Evolutionary conservation across 495 filamentous ascomycete genomes (phyloP).

Genomic region (Monascus purpureus): DNA sequence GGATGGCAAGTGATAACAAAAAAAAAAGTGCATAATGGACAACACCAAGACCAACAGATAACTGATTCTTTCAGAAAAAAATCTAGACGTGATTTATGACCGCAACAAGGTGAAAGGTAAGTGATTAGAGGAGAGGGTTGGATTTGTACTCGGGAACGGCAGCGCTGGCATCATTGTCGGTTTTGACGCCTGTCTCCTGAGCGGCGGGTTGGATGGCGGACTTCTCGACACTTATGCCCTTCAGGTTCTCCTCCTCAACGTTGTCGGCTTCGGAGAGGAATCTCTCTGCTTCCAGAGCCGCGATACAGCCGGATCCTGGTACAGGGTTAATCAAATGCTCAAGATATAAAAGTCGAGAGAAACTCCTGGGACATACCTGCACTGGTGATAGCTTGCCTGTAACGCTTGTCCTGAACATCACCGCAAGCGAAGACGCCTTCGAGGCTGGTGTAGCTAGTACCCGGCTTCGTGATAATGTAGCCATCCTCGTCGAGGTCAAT

Average conservation of each 20-base stretch:
- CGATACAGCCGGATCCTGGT: constrained; percentile 84
- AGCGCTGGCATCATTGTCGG: constrained; percentile 10
- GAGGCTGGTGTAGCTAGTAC: constrained; percentile 75
- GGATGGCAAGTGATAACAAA: no score
- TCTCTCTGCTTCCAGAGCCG: constrained; percentile 90
- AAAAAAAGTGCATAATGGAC: no score
- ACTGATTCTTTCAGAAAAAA: no score
- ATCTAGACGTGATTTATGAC: no score
- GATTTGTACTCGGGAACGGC: constrained; percentile 43
- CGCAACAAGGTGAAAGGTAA: no score
- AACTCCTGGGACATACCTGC: constrained; percentile 88
- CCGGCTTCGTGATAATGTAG: constrained; percentile 81
- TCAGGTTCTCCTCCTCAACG: constrained; percentile 9
- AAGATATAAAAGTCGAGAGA: no score
- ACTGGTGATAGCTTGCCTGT: constrained; percentile 94
- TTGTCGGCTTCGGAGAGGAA: constrained; percentile 64
- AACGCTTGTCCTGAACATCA: constrained; percentile 97
- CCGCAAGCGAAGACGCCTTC: constrained; percentile 93
- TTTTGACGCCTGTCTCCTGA: constrained; percentile 19
- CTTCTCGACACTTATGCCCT: constrained; percentile 7
- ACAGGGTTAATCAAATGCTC: constrained; percentile 4
- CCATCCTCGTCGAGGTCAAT: constrained; percentile 72
- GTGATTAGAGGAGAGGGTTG: constrained; percentile 47
- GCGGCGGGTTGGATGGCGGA: constrained; percentile 12
- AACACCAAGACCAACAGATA: no score